Conservation (phyloP, 139 green algal genomes). For the Coelastrella sp. region DNA sequence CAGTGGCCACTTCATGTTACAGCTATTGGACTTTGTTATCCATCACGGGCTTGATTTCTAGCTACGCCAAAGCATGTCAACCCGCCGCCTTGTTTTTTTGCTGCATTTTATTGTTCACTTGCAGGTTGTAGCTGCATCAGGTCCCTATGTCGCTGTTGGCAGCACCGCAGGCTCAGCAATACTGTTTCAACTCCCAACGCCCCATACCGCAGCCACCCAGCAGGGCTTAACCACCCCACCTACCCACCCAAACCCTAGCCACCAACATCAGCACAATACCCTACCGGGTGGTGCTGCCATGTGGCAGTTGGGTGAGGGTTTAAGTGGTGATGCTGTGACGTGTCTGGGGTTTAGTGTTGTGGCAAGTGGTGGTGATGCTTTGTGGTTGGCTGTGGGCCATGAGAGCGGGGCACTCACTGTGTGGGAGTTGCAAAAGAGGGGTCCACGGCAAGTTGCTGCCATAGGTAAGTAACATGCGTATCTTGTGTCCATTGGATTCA, state of each 20-base stretch:
- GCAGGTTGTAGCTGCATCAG: conserved; percentile 51
- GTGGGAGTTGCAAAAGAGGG: conserved; percentile 67
- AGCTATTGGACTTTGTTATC: no score
- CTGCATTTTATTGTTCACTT: neutral
- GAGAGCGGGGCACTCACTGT: conserved; percentile 53
- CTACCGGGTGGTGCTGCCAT: conserved; percentile 26
- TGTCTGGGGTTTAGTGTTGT: conserved; percentile 56
- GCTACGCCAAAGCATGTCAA: neutral
- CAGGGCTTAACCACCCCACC: conserved; percentile 30
- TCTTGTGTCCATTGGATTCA: no score
- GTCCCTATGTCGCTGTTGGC: conserved; percentile 61
- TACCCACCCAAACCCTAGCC: neutral
- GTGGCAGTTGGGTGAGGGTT: conserved; percentile 34
- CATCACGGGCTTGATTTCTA: no score
- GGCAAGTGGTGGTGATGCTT: conserved; percentile 43
- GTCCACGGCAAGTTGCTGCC: conserved; percentile 44
- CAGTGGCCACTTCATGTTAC: no score
- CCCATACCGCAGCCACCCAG: conserved; percentile 25
- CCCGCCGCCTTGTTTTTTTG: neutral
- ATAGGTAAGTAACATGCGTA: conserved; percentile 38
- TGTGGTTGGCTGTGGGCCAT: conserved; percentile 71
- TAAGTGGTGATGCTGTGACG: conserved; percentile 58
- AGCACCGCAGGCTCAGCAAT: conserved; percentile 49
- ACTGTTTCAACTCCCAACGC: conserved; percentile 57
- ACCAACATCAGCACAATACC: neutral